A percentile compares a stretch with the other conserved stretches of the same genome.
Evolutionary conservation across 2,329 filamentous ascomycete genomes (phyloP).

Genomic region (Xylaria polymorpha): DNA sequence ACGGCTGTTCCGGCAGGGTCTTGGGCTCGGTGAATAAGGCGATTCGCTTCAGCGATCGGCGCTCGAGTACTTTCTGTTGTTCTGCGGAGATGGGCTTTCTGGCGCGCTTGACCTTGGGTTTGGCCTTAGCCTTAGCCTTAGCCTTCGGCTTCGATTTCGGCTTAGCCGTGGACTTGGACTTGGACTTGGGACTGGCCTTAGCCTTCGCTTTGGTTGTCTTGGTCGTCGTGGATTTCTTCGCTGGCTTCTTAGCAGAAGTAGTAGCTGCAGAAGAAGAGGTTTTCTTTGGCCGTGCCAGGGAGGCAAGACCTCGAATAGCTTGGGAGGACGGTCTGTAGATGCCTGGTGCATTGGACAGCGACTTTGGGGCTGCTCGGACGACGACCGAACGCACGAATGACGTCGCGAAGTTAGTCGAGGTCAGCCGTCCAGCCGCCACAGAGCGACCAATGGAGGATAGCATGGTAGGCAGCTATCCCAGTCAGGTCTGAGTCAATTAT

Average conservation of each 20-base stretch:
- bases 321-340: conserved; percentile 19
- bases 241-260: conserved; percentile 42
- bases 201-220: conserved; percentile 19
- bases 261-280: conserved; percentile 37
- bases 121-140: conserved; percentile 9
- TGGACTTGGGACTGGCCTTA: conserved; percentile 10
- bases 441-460: conserved; percentile 56
- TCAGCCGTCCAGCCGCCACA: conserved; percentile 53
- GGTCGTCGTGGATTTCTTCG: conserved; percentile 36
- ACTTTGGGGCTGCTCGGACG: conserved; percentile 34
- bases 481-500: neutral
- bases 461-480: conserved; percentile 50
- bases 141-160: conserved; percentile 7
- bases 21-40: conserved; percentile 57
- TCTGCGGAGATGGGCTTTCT: conserved; percentile 37
- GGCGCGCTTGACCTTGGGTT: neutral
- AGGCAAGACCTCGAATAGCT: conserved; percentile 38
- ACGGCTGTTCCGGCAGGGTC: conserved; percentile 49
- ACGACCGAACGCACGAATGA: conserved; percentile 38
- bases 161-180: conserved; percentile 10
- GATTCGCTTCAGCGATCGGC: conserved; percentile 52
- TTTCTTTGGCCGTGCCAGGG: conserved; percentile 39
- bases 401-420: conserved; percentile 40
- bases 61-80: conserved; percentile 44
- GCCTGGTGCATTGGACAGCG: conserved; percentile 14